Percentiles rank a stretch among this genome's conserved stretches.
Evolutionary conservation across 163 green algal species (phyloP).

Genomic region (Chlorella variabilis): DNA sequence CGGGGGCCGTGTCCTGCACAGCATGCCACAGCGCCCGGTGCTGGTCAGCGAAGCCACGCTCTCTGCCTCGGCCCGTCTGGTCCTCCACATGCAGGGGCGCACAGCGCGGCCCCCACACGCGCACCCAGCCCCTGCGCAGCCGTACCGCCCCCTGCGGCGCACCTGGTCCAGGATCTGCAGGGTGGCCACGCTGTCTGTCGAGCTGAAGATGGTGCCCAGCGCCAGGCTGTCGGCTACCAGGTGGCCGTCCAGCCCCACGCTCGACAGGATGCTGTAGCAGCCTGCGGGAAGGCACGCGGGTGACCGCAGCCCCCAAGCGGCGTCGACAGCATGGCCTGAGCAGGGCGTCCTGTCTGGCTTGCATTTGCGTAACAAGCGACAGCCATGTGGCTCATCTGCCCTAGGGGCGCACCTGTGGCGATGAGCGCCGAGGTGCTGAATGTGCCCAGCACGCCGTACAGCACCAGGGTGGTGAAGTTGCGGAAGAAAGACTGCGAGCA

Average conservation of each 20-base stretch:
- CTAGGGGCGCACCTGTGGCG: constrained; percentile 3
- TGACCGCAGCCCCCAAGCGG: neutral
- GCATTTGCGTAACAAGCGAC: too few relatives aligned
- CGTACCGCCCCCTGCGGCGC: neutral
- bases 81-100: neutral
- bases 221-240: constrained; percentile 73
- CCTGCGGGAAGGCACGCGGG: neutral
- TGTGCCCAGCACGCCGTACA: constrained; percentile 47
- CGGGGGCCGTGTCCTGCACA: constrained; percentile 72
- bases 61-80: neutral
- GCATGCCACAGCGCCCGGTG: neutral
- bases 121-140: neutral
- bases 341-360: too few relatives aligned
- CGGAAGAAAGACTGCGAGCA: constrained; percentile 89
- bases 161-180: constrained; percentile 68
- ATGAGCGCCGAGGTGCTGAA: constrained; percentile 74
- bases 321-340: too few relatives aligned
- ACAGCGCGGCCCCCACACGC: too few relatives aligned
- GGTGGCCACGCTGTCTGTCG: constrained; percentile 90
- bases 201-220: constrained; percentile 87
- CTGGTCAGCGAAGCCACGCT: too few relatives aligned
- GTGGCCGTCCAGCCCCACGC: constrained; percentile 1
- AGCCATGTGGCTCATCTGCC: too few relatives aligned
- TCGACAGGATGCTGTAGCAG: neutral
- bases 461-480: constrained; percentile 76